These are phyloP conservation scores for Ceratobasidium sp. DNA, from an alignment of 1,284 basidiomycete genomes.

Conservation along the genomic window DNA sequence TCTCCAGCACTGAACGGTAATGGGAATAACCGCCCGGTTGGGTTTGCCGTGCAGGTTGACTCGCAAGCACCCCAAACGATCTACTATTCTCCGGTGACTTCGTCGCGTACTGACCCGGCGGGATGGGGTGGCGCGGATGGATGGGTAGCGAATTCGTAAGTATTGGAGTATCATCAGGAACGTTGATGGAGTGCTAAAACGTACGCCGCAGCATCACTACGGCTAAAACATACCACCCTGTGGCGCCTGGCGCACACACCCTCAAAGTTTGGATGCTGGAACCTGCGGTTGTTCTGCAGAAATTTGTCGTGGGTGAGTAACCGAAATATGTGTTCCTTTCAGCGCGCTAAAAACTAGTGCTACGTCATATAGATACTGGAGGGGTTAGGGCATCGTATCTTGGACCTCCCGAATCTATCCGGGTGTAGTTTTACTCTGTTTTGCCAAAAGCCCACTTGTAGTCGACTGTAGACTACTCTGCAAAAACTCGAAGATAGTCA, in stretches of 20 bases:
- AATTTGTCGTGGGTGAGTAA: conserved; percentile 65
- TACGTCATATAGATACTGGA: conserved; percentile 61
- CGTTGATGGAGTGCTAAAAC: background rate
- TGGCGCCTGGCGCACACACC: conserved; percentile 65
- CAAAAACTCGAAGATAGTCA: too few relatives aligned
- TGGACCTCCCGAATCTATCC: conserved; percentile 68
- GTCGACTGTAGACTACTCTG: too few relatives aligned
- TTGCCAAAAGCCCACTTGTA: too few relatives aligned
- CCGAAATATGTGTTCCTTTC: background rate
- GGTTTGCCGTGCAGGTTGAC: conserved; percentile 68
- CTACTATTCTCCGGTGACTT: conserved; percentile 64
- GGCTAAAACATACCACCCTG: conserved; percentile 57
- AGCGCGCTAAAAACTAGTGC: background rate
- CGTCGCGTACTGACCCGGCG: conserved; percentile 63
- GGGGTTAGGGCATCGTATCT: conserved; percentile 66
- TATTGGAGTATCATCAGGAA: background rate
- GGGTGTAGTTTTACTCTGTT: conserved; percentile 41
- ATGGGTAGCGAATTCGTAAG: conserved; percentile 63
- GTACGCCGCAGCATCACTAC: conserved; percentile 54
- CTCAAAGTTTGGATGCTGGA: conserved; percentile 71
- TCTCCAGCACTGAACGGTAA: conserved; percentile 70
- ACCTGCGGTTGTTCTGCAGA: conserved; percentile 69
- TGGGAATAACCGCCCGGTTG: conserved; percentile 64
- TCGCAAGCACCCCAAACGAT: conserved; percentile 56
- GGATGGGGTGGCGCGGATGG: conserved; percentile 63